Conservation (phyloP, 164 flowering plant species). For the Vitis riparia region DNA sequence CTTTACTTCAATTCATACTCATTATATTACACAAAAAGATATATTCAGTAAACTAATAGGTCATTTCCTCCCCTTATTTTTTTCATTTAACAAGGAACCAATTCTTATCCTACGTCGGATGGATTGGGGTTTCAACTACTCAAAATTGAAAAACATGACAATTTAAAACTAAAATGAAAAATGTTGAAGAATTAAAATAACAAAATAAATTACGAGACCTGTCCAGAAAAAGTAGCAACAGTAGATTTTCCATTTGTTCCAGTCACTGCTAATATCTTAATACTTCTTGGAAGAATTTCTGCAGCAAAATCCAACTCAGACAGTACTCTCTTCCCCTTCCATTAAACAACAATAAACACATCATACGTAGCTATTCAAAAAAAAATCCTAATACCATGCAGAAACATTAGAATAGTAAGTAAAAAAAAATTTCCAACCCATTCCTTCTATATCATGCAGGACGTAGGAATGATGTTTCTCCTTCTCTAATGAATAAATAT, state of each 20-base stretch:
- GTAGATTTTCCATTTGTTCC: constrained; percentile 60
- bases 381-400: background rate
- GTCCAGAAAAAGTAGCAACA: constrained; percentile 42
- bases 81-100: no score
- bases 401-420: background rate
- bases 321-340: constrained; percentile 37
- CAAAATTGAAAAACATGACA: no score
- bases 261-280: constrained; percentile 42
- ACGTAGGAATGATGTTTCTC: background rate
- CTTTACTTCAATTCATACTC: no score
- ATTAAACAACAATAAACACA: background rate
- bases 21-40: no score
- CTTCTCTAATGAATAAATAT: background rate
- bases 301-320: constrained; percentile 55
- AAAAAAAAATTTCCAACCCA: background rate
- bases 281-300: constrained; percentile 30
- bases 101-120: no score
- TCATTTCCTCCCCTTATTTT: no score
- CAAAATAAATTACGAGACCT: constrained; percentile 20
- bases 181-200: background rate
- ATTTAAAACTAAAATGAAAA: background rate
- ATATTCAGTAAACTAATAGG: no score
- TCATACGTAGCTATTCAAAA: background rate
- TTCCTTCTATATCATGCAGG: background rate
- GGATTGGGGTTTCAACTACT: no score